A percentile compares a stretch with the other conserved stretches of the same genome.
These are phyloP conservation scores for Mycena vulgaris DNA, from an alignment of 768 basidiomycete genomes.

Conservation along the genomic window DNA sequence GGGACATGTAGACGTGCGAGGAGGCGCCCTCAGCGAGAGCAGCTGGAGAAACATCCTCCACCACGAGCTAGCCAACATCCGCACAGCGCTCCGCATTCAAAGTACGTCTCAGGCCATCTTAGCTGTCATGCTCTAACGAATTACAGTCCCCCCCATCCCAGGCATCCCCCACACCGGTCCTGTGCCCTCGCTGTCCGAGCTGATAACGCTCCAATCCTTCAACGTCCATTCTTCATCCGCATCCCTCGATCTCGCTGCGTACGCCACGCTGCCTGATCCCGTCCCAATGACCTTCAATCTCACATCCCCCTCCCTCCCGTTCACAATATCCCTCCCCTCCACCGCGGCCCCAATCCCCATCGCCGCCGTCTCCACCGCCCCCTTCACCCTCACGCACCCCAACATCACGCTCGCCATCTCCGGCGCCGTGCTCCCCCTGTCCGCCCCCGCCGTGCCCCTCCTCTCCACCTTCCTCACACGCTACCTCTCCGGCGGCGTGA, in stretches of 20 bases:
- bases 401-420: conserved; percentile 74
- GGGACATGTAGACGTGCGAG: conserved; percentile 61
- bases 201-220: conserved; percentile 75
- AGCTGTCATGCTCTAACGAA: conserved; percentile 2
- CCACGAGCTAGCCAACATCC: conserved; percentile 61
- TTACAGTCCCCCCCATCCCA: conserved; percentile 73
- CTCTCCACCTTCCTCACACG: conserved; percentile 76
- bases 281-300: conserved; percentile 64
- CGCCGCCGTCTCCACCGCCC: conserved; percentile 67
- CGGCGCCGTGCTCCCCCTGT: conserved; percentile 72
- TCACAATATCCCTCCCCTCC: conserved; percentile 68
- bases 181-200: conserved; percentile 69
- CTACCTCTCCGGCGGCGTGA: conserved; percentile 72
- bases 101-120: conserved; percentile 58
- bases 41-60: conserved; percentile 66
- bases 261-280: conserved; percentile 73
- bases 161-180: conserved; percentile 71
- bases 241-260: conserved; percentile 62
- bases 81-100: conserved; percentile 63
- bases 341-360: conserved; percentile 56
- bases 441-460: conserved; percentile 51
- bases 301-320: conserved; percentile 72
- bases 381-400: conserved; percentile 76
- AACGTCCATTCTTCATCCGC: conserved; percentile 50
- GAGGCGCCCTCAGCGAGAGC: conserved; percentile 59